phyloP scores from a whole-genome alignment of 495 filamentous ascomycete species.

The Bacidia gigantensis region DNA sequence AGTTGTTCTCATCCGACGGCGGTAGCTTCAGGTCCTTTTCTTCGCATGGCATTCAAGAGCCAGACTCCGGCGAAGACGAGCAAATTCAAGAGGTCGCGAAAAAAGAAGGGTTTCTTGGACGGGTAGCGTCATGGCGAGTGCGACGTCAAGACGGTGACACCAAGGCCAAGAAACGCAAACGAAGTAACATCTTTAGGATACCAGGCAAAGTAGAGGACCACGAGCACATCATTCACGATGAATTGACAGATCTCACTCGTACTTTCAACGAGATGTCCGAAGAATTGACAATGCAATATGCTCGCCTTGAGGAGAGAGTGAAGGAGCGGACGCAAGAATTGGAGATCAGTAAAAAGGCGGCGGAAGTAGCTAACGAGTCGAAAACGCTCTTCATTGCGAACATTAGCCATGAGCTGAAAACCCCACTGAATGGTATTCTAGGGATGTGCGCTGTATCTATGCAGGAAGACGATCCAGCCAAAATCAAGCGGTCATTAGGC shows the following conservation, averaged over 20 bases:
- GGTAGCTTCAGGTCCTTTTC: conserved; percentile 26
- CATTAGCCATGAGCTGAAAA: conserved; percentile 88
- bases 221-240: conserved; percentile 66
- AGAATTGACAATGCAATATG: conserved; percentile 75
- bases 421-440: conserved; percentile 81
- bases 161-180: conserved; percentile 8
- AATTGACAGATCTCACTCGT: conserved; percentile 70
- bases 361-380: conserved; percentile 84
- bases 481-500: conserved; percentile 67
- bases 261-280: conserved; percentile 94
- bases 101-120: conserved; percentile 31
- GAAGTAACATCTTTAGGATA: conserved; percentile 57
- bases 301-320: conserved; percentile 69
- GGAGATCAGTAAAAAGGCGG: conserved; percentile 78
- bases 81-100: conserved; percentile 18
- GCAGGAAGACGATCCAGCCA: conserved; percentile 65
- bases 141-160: conserved; percentile 8
- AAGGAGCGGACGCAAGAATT: conserved; percentile 68
- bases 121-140: conserved; percentile 21
- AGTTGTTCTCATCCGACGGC: conserved; percentile 19
- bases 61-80: conserved; percentile 9
- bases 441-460: conserved; percentile 88
- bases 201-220: conserved; percentile 65
- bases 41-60: conserved; percentile 23
- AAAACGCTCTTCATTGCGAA: conserved; percentile 95